Evolutionary conservation across 2,329 filamentous ascomycete species (phyloP), one percentile per base, ranked within the genome.

Genomic region (Lachnellula hyalina): DNA sequence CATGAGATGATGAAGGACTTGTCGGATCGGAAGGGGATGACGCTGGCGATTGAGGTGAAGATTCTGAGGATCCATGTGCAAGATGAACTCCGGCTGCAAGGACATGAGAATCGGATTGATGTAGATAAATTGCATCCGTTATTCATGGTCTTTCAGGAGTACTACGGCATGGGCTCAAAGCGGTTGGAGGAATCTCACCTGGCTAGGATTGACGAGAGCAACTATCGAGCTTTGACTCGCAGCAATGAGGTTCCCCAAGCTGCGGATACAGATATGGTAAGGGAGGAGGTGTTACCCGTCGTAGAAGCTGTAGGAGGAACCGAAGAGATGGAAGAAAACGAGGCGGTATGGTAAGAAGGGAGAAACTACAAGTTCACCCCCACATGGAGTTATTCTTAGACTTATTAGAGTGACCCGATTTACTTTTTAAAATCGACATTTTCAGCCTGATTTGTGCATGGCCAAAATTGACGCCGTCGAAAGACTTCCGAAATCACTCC

Each of bases 71-170:
- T 67, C 1, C 68, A 73, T 56, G 63, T 75, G 32, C 47, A 66
- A 17, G 57, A 70, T 7, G 54, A 65, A 1, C 52, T 76, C 42
- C 62, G 69, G 14, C 64, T 74, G 68, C 61, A 60, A 4, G 74
- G 73, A 6, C 51, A 70, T 55, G 51, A 60, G 23, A 75, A 77
- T 55, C 64, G 72, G 4, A 64, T 76, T 49, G 73, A 76, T 55
- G 67, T 73, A 1, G 72, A 76, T 55, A 67, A 64, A 46, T 76
- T 74, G 74, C 64, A 66, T 50, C 74, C 75, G 2, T 63, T 76
- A 63, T 72, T 77, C 44, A 75, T 74, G 72, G 69, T 61, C 47
- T 77, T 76, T 54, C 72, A 73, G 59, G 67, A 76, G 52, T 61
- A 75, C 7, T 75, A 76, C 56, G 74, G 73, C 0, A 61, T 72